Evolutionary conservation across 2,329 filamentous ascomycete genomes (phyloP), one percentile per base, ranked within the genome.

Genomic region (Colletotrichum lupini): DNA sequence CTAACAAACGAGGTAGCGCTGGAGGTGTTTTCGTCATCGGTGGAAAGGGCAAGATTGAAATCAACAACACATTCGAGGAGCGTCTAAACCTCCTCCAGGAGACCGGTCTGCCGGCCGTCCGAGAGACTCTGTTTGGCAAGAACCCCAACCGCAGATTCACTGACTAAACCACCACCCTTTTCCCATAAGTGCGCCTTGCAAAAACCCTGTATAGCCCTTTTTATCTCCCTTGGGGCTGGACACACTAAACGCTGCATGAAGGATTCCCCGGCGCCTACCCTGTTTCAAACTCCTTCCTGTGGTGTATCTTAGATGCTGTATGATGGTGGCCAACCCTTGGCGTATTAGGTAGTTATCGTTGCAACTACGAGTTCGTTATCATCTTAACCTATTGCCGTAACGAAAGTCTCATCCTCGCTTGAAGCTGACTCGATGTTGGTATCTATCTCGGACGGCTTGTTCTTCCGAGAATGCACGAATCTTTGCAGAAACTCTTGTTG

Each of bases 1-100:
- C 19, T 49, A 49, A 49, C 42, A n/a, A 73, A 64, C 66, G 5
- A 35, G 63, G 74, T 77, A 98, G 97, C 79, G 89, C 95, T 73
- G 97, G 97, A 74, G 97, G 97, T 79, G 88, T 97, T 71, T 83
- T 90, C 72, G 91, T 99, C 76, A 85, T 97, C 68, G 95, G 95
- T 76, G 92, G 93, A 77, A 89, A 88, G 76, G 97, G 97, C 82
- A 98, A 96, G 89, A 98, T 99, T 82, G 95, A 98, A 80, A 96
- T 99, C 84, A 95, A 98, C 90, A 98, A 99, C 88, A 98, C 97
- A 68, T 94, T 98, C 78, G 97, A 98, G 82, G 94, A 97, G 82
- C 92, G 97, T 77, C 88, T 99, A 83, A 90, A 90, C 80, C 88
- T 98, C 74, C 91, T 98, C 76, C 93, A 98, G 85, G 92, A 92